Evolutionary conservation across 129 eudicot species (phyloP), one percentile per base, ranked within the genome.

Genomic region (Escallonia herrerae): DNA sequence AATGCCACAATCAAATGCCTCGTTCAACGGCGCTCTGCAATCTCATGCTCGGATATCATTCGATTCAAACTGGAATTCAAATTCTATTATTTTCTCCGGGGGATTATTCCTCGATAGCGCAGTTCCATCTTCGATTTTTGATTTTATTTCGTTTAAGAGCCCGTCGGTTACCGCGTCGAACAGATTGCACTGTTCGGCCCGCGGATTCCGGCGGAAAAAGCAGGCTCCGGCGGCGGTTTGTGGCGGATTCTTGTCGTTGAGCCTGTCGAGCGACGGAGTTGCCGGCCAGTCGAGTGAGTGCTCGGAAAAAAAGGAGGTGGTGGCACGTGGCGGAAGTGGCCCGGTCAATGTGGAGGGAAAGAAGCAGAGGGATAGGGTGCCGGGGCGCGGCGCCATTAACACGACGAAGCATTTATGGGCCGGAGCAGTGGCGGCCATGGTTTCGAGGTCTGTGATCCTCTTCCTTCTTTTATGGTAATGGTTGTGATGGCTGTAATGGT

Each of bases 381-480:
- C 77, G 54, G 68, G 83, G 65, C 85, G 78, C 42, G 87, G 84
- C 53, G 96, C 91, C 48, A 65, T 81, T 77, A 93, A 93, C 57
- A 79, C 98, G 15, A 79, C 96, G 44, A 93, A 85, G 72, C 98
- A 93, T 81, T 77, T 93, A 76, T 93, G 98, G 95, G 87, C 98
- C 57, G 98, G 98, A 14, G 98, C 98, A 63, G 91, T 83, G 46
- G 95, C 98, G 63, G 98, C 98, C 58, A 88, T 93, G 96, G 90
- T 93, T 77, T 82, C 97, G 51, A 85, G 97, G 97, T 91, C 51
- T 46, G 65, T 58, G 33, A 42, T 15, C 46, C 50, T 62, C 15
- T 53, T 67, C 57, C 12, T 64, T 62, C 48, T 47, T 38, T 57
- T 48, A 45, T 57, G 22, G 40, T 2, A 46, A 57, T 67, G 60